Evolutionary conservation across 805 yeast species (phyloP).

Genomic region (Candida xiaguanensis): DNA sequence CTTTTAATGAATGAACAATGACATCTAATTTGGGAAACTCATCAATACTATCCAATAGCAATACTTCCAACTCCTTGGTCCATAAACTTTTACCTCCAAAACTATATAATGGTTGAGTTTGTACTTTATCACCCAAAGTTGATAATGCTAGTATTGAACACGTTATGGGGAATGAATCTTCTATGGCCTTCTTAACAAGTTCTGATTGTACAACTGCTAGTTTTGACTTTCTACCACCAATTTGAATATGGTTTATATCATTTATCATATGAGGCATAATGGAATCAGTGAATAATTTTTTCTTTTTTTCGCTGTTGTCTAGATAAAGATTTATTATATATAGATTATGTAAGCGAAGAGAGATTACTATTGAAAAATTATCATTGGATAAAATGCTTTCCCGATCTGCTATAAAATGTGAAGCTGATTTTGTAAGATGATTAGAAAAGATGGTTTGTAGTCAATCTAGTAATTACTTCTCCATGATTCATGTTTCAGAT

Average conservation of each 20-base stretch:
- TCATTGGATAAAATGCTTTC: slow-evolving; percentile 3
- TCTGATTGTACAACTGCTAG: slow-evolving; percentile 87
- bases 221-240: slow-evolving; percentile 88
- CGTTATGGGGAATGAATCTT: slow-evolving; percentile 56
- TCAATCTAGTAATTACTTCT: too few species aligned
- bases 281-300: neutral
- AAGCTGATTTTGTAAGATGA: too few species aligned
- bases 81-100: slow-evolving; percentile 96
- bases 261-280: slow-evolving; percentile 10
- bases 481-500: too few species aligned
- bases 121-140: slow-evolving; percentile 89
- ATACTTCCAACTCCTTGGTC: slow-evolving; percentile 91
- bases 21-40: slow-evolving; percentile 69
- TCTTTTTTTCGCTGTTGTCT: slow-evolving; percentile 1
- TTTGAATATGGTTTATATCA: slow-evolving; percentile 29
- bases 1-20: slow-evolving; percentile 92
- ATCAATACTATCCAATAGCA: slow-evolving; percentile 61
- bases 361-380: slow-evolving; percentile 2
- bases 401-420: too few species aligned
- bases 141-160: slow-evolving; percentile 76
- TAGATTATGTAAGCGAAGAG: neutral
- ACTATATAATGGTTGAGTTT: slow-evolving; percentile 79
- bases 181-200: slow-evolving; percentile 60
- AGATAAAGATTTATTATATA: neutral
- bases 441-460: too few species aligned